These are phyloP conservation scores for Aspergillus wentii DNA, from an alignment of 495 filamentous ascomycete genomes.

Conservation along the genomic window DNA sequence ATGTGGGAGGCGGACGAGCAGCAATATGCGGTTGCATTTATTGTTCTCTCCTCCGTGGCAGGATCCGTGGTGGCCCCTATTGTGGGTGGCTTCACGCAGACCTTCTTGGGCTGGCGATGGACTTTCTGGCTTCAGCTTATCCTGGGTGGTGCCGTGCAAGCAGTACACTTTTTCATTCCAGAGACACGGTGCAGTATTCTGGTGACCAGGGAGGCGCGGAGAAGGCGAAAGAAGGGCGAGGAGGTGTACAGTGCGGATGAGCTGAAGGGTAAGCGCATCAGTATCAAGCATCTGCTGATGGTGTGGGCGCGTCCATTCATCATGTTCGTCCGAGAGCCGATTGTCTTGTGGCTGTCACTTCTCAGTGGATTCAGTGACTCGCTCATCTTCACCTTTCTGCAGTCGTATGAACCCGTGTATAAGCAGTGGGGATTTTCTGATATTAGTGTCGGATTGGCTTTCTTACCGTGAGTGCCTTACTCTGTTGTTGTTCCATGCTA, in stretches of 20 bases:
- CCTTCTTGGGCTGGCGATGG: constrained; percentile 49
- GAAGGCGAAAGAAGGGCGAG: constrained; percentile 43
- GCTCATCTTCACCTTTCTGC: constrained; percentile 64
- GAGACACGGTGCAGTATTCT: constrained; percentile 55
- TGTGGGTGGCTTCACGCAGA: constrained; percentile 54
- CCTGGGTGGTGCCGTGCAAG: constrained; percentile 52
- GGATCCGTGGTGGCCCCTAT: constrained; percentile 59
- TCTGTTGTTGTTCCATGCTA: background rate
- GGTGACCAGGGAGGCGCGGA: constrained; percentile 56
- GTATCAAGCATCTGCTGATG: constrained; percentile 47
- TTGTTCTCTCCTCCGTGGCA: constrained; percentile 61
- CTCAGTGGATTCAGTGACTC: constrained; percentile 60
- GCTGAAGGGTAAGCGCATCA: constrained; percentile 55
- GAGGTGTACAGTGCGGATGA: constrained; percentile 59
- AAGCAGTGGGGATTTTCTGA: constrained; percentile 52
- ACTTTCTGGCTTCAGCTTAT: constrained; percentile 57
- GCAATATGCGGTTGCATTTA: constrained; percentile 55
- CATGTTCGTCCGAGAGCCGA: constrained; percentile 59
- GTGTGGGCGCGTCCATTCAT: constrained; percentile 55
- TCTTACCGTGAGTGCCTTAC: constrained; percentile 33
- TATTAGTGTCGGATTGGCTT: constrained; percentile 47
- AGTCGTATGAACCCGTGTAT: constrained; percentile 56
- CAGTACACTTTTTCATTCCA: constrained; percentile 46
- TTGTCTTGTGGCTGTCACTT: constrained; percentile 53
- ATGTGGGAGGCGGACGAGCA: constrained; percentile 57